Evolutionary conservation across 192 early-diverging fungal species (phyloP).

Genomic region (Gorgonomyces haynaldii): DNA sequence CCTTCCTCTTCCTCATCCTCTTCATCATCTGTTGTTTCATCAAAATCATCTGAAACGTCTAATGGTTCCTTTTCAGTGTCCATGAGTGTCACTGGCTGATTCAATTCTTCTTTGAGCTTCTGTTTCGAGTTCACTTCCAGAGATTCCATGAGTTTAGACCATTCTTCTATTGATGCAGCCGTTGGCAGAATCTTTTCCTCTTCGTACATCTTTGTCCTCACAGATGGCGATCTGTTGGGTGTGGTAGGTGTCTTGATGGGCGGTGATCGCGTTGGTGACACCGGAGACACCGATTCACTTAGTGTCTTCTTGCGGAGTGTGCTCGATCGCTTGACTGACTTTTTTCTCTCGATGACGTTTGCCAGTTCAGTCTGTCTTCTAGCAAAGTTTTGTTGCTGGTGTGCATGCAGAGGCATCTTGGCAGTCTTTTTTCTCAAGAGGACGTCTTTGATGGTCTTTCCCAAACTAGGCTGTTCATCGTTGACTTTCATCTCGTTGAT

Average conservation of each 20-base stretch:
- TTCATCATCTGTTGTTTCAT: not conserved
- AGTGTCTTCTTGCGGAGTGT: too few relatives aligned
- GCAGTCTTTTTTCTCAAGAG: constrained; percentile 7
- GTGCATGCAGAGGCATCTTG: too few relatives aligned
- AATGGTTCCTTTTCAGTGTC: not conserved
- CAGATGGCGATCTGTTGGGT: too few relatives aligned
- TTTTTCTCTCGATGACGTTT: too few relatives aligned
- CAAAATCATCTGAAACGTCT: not conserved
- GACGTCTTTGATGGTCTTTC: constrained; percentile 4
- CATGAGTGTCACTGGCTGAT: not conserved
- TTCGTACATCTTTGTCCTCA: too few relatives aligned
- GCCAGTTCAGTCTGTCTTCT: too few relatives aligned
- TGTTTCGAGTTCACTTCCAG: not conserved
- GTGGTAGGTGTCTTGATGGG: too few relatives aligned
- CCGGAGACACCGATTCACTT: too few relatives aligned
- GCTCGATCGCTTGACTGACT: too few relatives aligned
- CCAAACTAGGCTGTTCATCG: not conserved
- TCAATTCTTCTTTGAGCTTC: not conserved
- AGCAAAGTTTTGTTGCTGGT: too few relatives aligned
- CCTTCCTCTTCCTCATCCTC: not conserved
- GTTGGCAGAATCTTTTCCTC: not conserved
- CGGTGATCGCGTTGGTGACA: too few relatives aligned
- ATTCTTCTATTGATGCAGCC: not conserved
- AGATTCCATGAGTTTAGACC: not conserved
- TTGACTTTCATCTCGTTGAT: constrained; percentile 3